phyloP scores from a whole-genome alignment of 2,329 filamentous ascomycete genomes.

The Sclerotinia spermophila region DNA sequence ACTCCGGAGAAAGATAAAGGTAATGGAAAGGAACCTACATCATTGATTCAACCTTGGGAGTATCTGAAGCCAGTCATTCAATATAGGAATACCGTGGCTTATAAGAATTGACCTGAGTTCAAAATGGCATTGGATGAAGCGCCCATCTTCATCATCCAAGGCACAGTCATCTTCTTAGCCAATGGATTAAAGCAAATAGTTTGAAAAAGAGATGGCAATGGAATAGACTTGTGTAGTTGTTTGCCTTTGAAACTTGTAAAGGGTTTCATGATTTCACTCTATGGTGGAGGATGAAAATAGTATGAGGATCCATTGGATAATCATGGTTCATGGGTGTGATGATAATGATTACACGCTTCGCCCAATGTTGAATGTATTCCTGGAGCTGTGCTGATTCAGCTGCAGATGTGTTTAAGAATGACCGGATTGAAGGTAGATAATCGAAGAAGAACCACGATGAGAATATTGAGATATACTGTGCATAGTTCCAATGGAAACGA shows the following conservation, averaged over 20 bases:
- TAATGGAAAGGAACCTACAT: background rate
- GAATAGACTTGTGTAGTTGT: background rate
- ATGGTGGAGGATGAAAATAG: background rate
- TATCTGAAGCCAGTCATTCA: background rate
- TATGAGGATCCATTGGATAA: background rate
- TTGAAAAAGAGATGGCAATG: background rate
- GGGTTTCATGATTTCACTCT: conserved; percentile 12
- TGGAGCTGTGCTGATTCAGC: conserved; percentile 4
- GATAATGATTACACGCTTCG: background rate
- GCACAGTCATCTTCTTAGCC: background rate
- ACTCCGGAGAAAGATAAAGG: background rate
- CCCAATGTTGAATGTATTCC: background rate
- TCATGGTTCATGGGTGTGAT: background rate
- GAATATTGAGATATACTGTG: background rate
- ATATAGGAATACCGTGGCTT: background rate
- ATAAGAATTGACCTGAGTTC: background rate
- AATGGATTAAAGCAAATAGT: background rate
- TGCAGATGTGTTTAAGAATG: background rate
- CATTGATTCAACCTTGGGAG: conserved; percentile 1
- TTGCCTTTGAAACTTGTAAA: conserved; percentile 8
- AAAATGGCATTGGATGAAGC: conserved; percentile 3
- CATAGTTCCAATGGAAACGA: background rate
- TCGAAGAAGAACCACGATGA: background rate
- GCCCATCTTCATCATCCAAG: background rate
- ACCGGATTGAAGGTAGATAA: background rate